These are phyloP conservation scores for Kockiozyma suomiensis DNA, from an alignment of 805 yeast genomes.

Conservation along the genomic window DNA sequence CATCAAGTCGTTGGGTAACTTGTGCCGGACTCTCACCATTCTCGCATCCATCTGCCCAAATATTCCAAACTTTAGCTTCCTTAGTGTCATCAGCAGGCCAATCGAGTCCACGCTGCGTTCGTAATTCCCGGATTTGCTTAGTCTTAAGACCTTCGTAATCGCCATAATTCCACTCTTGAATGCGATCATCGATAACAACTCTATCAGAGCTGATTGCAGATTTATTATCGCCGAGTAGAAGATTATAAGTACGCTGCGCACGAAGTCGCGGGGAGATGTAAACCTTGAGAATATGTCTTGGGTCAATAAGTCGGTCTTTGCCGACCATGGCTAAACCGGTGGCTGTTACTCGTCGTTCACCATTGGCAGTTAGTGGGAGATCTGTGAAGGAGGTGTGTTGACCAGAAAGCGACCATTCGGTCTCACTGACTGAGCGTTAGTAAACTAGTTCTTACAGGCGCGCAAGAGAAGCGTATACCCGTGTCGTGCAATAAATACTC, in stretches of 20 bases:
- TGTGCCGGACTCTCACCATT: conserved; percentile 74
- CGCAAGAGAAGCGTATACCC: conserved; percentile 37
- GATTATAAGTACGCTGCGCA: conserved; percentile 72
- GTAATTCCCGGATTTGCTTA: conserved; percentile 61
- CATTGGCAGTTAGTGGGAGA: conserved; percentile 72
- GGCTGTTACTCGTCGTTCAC: conserved; percentile 70
- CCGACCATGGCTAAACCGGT: conserved; percentile 76
- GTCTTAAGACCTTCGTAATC: conserved; percentile 87
- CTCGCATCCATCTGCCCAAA: conserved; percentile 93
- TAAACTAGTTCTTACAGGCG: not conserved
- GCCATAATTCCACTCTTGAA: conserved; percentile 96
- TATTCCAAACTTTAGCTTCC: conserved; percentile 60
- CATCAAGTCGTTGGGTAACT: conserved; percentile 72
- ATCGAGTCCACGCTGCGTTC: conserved; percentile 62
- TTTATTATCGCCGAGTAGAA: conserved; percentile 46
- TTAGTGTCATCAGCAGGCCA: conserved; percentile 24
- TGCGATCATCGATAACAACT: conserved; percentile 52
- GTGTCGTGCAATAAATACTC: conserved; percentile 47
- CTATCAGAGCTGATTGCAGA: conserved; percentile 38
- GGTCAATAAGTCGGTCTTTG: conserved; percentile 60
- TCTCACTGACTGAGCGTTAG: conserved; percentile 51
- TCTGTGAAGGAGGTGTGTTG: conserved; percentile 90
- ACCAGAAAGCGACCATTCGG: conserved; percentile 94
- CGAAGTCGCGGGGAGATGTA: conserved; percentile 81
- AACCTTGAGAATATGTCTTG: conserved; percentile 61